Evolutionary conservation across 75 land plant species (phyloP), one percentile per base, ranked within the genome.

Genomic region (Azolla pinnata): DNA sequence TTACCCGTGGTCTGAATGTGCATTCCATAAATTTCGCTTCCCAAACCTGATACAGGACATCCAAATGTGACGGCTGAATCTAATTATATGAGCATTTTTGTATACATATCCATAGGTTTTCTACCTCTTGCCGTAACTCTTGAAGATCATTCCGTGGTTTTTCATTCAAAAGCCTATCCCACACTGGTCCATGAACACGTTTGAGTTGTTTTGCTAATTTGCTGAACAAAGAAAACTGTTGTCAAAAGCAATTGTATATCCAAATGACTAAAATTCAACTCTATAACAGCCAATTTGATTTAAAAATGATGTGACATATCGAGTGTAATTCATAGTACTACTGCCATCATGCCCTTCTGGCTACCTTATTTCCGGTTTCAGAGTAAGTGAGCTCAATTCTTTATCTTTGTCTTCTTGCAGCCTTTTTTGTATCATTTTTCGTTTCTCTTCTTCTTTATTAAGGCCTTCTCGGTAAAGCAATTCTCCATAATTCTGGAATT

Each of bases 11-110:
- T 54, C 44, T 59, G 30, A 67, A 73, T 32, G 75, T 73, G 54
- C 75, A 73, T 33, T 73, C 75, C 65, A 67, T 67, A 35, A 73
- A 46, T 48, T 67, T 61, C 23, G 75, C 64, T 45, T 73, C 70
- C 75, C 75, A 73, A 32, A 73, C 54, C 54, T 52, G 54, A 23
- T 3, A 14, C 7, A 47, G 18, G 19, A 52, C 12, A 46, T n/a
- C n/a, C n/a, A n/a, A n/a, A n/a, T n/a, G n/a, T n/a, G n/a, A n/a
- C n/a, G n/a, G n/a, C n/a, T n/a, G n/a, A n/a, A n/a, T n/a, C n/a
- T n/a, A n/a, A n/a, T n/a, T n/a, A n/a, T n/a, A n/a, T n/a, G n/a
- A n/a, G n/a, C n/a, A n/a, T n/a, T n/a, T n/a, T n/a, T n/a, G n/a
- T n/a, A n/a, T n/a, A n/a, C n/a, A n/a, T n/a, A n/a, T n/a, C n/a